These are phyloP conservation scores for Xerocomus potaroensis DNA, from an alignment of 768 basidiomycete genomes.

Conservation along the genomic window DNA sequence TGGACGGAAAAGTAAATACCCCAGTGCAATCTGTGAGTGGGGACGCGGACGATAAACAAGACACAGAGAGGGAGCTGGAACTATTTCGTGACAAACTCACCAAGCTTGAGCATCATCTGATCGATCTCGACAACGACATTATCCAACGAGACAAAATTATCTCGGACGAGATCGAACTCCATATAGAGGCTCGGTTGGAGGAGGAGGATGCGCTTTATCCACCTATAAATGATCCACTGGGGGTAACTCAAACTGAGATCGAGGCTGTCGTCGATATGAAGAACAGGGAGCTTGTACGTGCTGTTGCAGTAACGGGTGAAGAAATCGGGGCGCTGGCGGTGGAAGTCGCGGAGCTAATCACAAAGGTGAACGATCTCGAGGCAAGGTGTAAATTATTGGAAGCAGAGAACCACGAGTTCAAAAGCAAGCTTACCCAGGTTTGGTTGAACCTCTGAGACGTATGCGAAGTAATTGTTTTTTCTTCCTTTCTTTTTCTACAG, in stretches of 20 bases:
- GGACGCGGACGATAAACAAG: not conserved
- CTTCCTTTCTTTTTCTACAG: constrained; percentile 11
- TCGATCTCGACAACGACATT: constrained; percentile 35
- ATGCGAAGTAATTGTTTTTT: not conserved
- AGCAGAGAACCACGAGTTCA: constrained; percentile 27
- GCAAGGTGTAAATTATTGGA: constrained; percentile 19
- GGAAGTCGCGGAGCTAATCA: constrained; percentile 31
- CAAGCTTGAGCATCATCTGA: constrained; percentile 26
- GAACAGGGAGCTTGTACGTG: constrained; percentile 14
- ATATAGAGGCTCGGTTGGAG: constrained; percentile 27
- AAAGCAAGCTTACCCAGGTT: constrained; percentile 24
- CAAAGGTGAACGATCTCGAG: constrained; percentile 25
- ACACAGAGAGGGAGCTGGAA: constrained; percentile 20
- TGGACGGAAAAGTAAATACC: constrained; percentile 8
- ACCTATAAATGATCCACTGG: constrained; percentile 12
- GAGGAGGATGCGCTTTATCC: constrained; percentile 25
- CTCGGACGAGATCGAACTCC: constrained; percentile 28
- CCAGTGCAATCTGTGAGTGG: not conserved
- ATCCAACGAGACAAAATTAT: constrained; percentile 31
- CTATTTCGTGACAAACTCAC: constrained; percentile 27
- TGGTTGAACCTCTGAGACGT: constrained; percentile 4
- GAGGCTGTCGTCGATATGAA: constrained; percentile 25
- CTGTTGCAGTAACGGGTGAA: constrained; percentile 16
- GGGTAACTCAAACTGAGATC: constrained; percentile 19
- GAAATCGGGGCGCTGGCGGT: constrained; percentile 32